Evolutionary conservation across 352 stramenopile genomes (phyloP).

Genomic region (Pythium aphanidermatum): DNA sequence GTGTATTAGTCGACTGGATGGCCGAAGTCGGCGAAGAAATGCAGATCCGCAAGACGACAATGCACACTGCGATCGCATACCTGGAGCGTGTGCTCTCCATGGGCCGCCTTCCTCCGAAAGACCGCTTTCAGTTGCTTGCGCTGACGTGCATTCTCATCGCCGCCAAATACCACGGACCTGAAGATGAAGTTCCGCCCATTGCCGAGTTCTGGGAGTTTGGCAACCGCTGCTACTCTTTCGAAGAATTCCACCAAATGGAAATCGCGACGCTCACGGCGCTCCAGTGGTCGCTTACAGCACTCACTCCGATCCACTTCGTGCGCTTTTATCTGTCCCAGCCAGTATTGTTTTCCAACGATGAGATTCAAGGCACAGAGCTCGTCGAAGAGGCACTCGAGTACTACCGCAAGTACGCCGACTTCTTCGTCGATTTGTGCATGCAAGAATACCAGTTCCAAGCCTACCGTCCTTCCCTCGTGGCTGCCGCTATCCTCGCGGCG

Average conservation of each 20-base stretch:
- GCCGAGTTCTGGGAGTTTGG: slow-evolving; percentile 84
- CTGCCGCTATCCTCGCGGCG: slow-evolving; percentile 65
- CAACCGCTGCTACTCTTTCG: slow-evolving; percentile 78
- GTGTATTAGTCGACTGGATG: slow-evolving; percentile 84
- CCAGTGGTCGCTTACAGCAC: slow-evolving; percentile 55
- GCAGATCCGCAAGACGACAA: slow-evolving; percentile 73
- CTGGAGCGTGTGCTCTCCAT: slow-evolving; percentile 67
- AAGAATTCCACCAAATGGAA: slow-evolving; percentile 78
- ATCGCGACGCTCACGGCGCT: slow-evolving; percentile 50
- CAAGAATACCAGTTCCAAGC: slow-evolving; percentile 83
- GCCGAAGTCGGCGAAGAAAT: slow-evolving; percentile 80
- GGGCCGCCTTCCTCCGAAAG: slow-evolving; percentile 51
- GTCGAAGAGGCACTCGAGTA: slow-evolving; percentile 74
- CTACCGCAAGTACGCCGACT: slow-evolving; percentile 82
- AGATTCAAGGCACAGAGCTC: slow-evolving; percentile 61
- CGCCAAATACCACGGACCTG: slow-evolving; percentile 71
- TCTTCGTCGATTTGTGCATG: slow-evolving; percentile 80
- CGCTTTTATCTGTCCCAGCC: slow-evolving; percentile 75
- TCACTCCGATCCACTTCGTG: slow-evolving; percentile 78
- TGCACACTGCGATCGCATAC: slow-evolving; percentile 76
- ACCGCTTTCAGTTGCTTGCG: slow-evolving; percentile 77
- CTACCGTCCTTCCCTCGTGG: slow-evolving; percentile 76
- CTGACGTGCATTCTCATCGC: slow-evolving; percentile 77
- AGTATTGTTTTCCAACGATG: slow-evolving; percentile 74
- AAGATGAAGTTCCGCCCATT: slow-evolving; percentile 76